Evolutionary conservation across 768 basidiomycete genomes (phyloP).

Genomic region (Trametes elegans): DNA sequence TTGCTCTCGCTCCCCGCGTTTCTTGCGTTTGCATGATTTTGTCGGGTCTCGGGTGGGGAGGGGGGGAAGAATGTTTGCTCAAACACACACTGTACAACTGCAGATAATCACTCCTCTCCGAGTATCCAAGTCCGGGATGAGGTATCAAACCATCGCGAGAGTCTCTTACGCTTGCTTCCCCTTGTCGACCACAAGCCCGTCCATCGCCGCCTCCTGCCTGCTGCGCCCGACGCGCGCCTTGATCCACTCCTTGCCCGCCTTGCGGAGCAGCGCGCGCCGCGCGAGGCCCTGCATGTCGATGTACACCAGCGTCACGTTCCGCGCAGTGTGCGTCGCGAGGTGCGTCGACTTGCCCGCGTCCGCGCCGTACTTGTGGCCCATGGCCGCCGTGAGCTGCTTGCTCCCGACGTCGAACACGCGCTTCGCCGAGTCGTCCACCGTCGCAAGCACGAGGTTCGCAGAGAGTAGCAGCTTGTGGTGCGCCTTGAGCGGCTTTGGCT

Average conservation of each 20-base stretch:
- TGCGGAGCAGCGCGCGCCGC: conserved; percentile 63
- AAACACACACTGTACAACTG: too few species aligned
- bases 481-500: conserved; percentile 22
- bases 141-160: background rate
- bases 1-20: too few species aligned
- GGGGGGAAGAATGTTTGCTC: too few species aligned
- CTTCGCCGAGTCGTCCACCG: conserved; percentile 57
- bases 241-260: conserved; percentile 56
- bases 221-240: conserved; percentile 38
- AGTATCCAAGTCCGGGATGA: too few species aligned
- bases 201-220: conserved; percentile 2
- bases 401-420: conserved; percentile 52
- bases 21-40: too few species aligned
- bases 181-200: conserved; percentile 17
- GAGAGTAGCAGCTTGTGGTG: conserved; percentile 54
- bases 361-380: conserved; percentile 56
- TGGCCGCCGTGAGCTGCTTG: conserved; percentile 44
- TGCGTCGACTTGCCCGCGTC: conserved; percentile 60
- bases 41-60: too few species aligned
- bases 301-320: conserved; percentile 75
- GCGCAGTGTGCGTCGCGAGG: conserved; percentile 60
- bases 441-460: conserved; percentile 64
- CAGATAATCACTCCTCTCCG: too few species aligned
- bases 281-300: conserved; percentile 75
- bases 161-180: background rate